Conservation (phyloP, 106 monocot species). For the Gastrodia elata region DNA sequence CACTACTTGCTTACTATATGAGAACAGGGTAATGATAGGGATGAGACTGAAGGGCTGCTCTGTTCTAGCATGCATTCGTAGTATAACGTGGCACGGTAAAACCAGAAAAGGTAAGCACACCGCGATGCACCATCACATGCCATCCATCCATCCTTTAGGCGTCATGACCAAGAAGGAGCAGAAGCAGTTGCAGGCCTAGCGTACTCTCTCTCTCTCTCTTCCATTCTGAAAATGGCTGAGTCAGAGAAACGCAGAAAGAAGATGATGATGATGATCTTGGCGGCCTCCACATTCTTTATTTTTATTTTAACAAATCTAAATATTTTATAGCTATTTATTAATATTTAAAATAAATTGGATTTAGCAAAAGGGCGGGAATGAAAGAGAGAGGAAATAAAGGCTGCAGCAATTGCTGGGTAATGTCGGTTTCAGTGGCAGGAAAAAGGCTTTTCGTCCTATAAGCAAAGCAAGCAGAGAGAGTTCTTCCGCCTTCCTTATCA, state of each 20-base stretch:
- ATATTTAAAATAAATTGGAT: too few relatives aligned
- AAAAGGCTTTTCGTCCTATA: background rate
- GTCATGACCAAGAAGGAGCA: background rate
- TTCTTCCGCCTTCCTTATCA: background rate
- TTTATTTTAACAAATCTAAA: too few relatives aligned
- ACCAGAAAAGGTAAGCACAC: background rate
- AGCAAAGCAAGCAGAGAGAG: too few relatives aligned
- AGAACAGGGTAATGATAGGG: background rate
- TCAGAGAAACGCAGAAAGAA: background rate
- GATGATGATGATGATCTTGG: background rate
- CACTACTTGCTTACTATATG: too few relatives aligned
- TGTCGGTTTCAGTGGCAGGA: background rate
- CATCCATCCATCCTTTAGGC: background rate
- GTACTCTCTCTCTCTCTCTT: background rate
- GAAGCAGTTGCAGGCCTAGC: slow-evolving; percentile 3
- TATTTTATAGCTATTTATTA: too few relatives aligned
- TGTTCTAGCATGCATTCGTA: background rate
- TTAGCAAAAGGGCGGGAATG: too few relatives aligned
- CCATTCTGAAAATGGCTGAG: background rate
- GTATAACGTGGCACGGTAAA: background rate
- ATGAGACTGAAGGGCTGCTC: background rate
- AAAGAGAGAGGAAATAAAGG: background rate
- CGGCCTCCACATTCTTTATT: too few relatives aligned
- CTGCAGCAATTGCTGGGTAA: background rate
- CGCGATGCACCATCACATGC: background rate